Conservation (phyloP, 129 eudicot species). For the Centella asiatica region DNA sequence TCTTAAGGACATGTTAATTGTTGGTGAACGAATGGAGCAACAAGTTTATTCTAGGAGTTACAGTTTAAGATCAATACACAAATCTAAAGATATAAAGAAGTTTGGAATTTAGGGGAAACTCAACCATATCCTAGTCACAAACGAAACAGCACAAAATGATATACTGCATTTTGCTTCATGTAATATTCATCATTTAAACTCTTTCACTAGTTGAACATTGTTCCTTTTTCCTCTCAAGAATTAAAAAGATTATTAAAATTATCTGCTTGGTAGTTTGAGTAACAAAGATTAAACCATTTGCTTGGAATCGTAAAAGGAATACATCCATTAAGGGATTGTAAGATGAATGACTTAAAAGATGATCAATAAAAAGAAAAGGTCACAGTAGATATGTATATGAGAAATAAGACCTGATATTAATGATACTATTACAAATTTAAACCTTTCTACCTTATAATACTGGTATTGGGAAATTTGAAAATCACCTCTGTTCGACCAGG, state of each 20-base stretch:
- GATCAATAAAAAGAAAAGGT: not conserved
- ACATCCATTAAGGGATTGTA: too few species aligned
- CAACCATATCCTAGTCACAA: not conserved
- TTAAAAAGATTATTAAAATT: not conserved
- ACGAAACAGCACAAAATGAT: not conserved
- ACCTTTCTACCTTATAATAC: not conserved
- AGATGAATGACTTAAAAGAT: not conserved
- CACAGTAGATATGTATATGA: not conserved
- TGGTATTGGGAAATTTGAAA: conserved; percentile 1
- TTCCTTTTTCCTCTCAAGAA: not conserved
- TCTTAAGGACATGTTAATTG: not conserved
- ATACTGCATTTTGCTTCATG: not conserved
- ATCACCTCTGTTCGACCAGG: conserved; percentile 81
- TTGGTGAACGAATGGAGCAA: not conserved
- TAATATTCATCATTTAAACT: not conserved
- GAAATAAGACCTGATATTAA: too few species aligned
- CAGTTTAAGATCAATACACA: not conserved
- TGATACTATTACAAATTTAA: not conserved
- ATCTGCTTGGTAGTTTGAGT: not conserved
- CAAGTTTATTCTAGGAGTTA: not conserved
- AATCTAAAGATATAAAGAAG: too few species aligned
- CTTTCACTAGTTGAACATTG: not conserved
- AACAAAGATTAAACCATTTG: not conserved
- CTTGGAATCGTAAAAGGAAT: not conserved
- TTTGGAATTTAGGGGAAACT: not conserved